A percentile compares a stretch with the other conserved stretches of the same genome.
Conservation (phyloP, 2,329 filamentous ascomycete genomes). For the Cercospora sp. region DNA sequence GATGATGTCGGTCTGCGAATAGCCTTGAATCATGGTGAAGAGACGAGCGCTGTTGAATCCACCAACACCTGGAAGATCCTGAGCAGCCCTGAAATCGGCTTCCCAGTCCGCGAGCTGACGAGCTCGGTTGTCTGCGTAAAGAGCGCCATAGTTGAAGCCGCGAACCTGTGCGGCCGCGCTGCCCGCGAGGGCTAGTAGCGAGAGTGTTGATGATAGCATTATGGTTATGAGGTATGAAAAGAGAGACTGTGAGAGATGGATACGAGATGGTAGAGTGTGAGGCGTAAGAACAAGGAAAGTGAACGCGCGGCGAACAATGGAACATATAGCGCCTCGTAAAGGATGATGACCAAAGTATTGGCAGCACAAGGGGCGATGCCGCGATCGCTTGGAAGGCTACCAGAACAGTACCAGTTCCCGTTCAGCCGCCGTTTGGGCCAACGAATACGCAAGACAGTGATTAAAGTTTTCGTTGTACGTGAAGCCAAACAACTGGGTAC, state of each 20-base stretch:
- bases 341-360: conserved; percentile 12
- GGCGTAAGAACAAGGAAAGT: not conserved
- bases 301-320: not conserved
- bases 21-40: conserved; percentile 63
- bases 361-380: conserved; percentile 2
- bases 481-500: not conserved
- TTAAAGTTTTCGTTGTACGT: conserved; percentile 11
- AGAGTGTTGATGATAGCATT: conserved; percentile 15
- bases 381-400: conserved; percentile 9
- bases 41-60: conserved; percentile 50
- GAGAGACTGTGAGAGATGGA: conserved; percentile 1
- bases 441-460: not conserved
- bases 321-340: conserved; percentile 9
- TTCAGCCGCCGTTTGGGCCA: conserved; percentile 6
- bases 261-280: conserved; percentile 1
- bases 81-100: conserved; percentile 67
- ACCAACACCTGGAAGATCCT: conserved; percentile 61
- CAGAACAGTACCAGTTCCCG: conserved; percentile 16
- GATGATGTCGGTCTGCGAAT: conserved; percentile 65
- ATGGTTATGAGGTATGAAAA: not conserved
- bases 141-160: conserved; percentile 74
- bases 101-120: conserved; percentile 68
- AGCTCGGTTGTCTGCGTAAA: conserved; percentile 59
- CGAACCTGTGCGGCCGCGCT: conserved; percentile 46
- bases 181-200: conserved; percentile 34